Percentiles rank a stretch among this genome's conserved stretches.
These are phyloP conservation scores for Holtermanniella nyarrowii DNA, from an alignment of 768 basidiomycete species.

Conservation along the genomic window DNA sequence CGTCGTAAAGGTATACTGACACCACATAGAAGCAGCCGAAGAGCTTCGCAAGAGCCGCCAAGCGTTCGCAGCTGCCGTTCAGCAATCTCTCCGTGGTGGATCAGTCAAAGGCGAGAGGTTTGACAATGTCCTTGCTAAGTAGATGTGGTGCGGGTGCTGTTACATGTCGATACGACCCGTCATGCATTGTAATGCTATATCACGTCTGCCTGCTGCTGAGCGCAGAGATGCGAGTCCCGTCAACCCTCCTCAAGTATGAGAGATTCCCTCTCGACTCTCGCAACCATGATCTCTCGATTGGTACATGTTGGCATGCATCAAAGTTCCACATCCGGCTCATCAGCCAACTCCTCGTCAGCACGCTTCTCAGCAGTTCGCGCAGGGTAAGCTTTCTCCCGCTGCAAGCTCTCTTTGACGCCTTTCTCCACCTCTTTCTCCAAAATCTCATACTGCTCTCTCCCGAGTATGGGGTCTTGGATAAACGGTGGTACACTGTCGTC, in stretches of 20 bases:
- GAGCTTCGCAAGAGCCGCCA: slow-evolving; percentile 85
- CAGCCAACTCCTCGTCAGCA: too few species aligned
- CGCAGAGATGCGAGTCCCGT: too few species aligned
- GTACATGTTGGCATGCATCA: too few species aligned
- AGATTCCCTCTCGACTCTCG: too few species aligned
- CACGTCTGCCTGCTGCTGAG: too few species aligned
- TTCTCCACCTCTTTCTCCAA: slow-evolving; percentile 29
- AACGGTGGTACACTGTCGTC: slow-evolving; percentile 15
- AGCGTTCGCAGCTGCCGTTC: slow-evolving; percentile 73
- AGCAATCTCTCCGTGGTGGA: slow-evolving; percentile 72
- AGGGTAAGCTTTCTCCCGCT: background rate
- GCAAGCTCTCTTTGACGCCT: background rate
- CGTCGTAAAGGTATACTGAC: background rate
- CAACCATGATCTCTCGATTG: too few species aligned
- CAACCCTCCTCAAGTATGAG: too few species aligned
- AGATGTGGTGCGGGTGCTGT: too few species aligned
- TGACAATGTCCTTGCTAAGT: slow-evolving; percentile 51
- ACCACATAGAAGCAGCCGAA: slow-evolving; percentile 75
- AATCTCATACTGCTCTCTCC: slow-evolving; percentile 21
- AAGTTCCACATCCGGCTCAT: too few species aligned
- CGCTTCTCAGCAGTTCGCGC: too few species aligned
- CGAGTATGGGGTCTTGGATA: slow-evolving; percentile 18
- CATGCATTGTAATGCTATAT: too few species aligned
- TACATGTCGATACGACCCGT: too few species aligned
- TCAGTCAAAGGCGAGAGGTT: slow-evolving; percentile 68